These are phyloP conservation scores for Azolla pinnata DNA, from an alignment of 75 land plant species.

Conservation along the genomic window DNA sequence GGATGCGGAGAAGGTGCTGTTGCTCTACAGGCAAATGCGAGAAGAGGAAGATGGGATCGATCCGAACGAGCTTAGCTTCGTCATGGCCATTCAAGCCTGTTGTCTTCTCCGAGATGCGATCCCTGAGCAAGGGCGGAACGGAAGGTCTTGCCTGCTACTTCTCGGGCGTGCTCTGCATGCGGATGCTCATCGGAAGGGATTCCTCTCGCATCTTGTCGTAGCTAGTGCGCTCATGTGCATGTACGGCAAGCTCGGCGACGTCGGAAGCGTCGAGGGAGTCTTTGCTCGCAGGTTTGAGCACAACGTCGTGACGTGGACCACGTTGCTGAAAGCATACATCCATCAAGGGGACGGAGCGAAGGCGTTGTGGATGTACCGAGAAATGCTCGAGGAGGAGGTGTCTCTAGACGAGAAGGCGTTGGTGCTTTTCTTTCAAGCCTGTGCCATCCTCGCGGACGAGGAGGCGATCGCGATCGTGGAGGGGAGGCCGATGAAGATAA, in stretches of 20 bases:
- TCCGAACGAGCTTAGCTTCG: not conserved
- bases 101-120: not conserved
- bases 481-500: not conserved
- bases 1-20: conserved; percentile 12
- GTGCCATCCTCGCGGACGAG: not conserved
- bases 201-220: not conserved
- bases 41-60: not conserved
- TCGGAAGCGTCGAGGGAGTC: not conserved
- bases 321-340: not conserved
- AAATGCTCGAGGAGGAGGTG: not conserved
- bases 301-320: conserved; percentile 7
- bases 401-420: not conserved
- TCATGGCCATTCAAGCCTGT: conserved; percentile 3
- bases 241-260: not conserved
- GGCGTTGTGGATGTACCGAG: not conserved
- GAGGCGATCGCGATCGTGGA: not conserved
- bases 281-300: not conserved
- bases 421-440: conserved; percentile 3
- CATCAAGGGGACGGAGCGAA: not conserved
- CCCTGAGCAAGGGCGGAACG: not conserved
- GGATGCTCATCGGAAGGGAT: not conserved
- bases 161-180: not conserved
- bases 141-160: not conserved
- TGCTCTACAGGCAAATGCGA: not conserved
- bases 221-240: conserved; percentile 2